Evolutionary conservation across 2,329 filamentous ascomycete genomes (phyloP), one percentile per base, ranked within the genome.

Genomic region (Colletotrichum acutatum): DNA sequence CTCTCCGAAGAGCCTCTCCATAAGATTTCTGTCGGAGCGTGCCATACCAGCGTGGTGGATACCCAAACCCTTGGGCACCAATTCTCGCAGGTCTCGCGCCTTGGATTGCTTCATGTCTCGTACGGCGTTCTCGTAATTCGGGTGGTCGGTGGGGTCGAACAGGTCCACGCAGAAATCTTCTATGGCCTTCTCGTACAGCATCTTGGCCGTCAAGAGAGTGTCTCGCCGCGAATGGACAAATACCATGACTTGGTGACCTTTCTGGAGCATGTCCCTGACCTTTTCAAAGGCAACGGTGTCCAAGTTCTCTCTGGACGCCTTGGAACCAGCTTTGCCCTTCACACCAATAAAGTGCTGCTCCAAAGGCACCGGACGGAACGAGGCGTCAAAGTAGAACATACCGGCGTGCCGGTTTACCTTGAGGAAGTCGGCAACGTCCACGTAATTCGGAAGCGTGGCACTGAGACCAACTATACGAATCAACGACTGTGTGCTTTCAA

Each of bases 301-400:
- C 32, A 99, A 86, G 76, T 98, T 98, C 49, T 98, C 96, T 70
- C 94, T 92, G 9, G 94, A 95, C 72, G 92, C 90, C 79, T 93
- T 97, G 28, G 90, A 91, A 5, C 94, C 94, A 0, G 95, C 84
- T 80, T 98, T 98, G 64, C 97, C 95, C 82, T 96, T 98, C 63
- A 98, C 95, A 37, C 97, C 97, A 61, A 99, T 92, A 79, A 99
- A 99, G 82, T 98, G 97, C 80, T 99, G 97, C 82, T 99, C 95
- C 2, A 99, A 87, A 7, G 97, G 97, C 1, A 99, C 97, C 1
- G 97, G 97, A 57, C 97, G 91, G 84, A 99, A 99, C 0, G 97
- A 98, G 0, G 91, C 91, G 80, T 99, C 97, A 79, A 99, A 99
- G 83, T 98, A 99, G 83, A 99, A 99, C 12, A 99, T 83, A 0